Base-by-base conservation (phyloP, 2,329 filamentous ascomycete species). In the Alternaria alternata region DNA sequence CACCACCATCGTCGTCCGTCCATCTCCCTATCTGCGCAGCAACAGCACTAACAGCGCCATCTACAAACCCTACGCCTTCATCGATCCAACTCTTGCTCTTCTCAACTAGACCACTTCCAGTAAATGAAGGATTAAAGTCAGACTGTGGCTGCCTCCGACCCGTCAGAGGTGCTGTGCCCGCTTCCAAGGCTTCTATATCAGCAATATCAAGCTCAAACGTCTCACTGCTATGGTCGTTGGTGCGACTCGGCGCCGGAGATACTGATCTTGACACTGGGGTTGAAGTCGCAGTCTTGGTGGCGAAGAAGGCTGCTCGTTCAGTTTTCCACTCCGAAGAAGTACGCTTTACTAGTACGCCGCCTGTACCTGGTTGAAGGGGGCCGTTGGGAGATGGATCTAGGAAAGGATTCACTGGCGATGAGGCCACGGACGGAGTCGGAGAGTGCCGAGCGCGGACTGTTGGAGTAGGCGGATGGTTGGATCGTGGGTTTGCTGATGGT, bases 1-100 rank as follows among this genome's bases (percentile, higher is more conserved):
- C 43, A 7, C 51, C 51, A 8, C 44, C 51, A 14, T 51, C 38
- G 34, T 46, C 52, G 18, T 59, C 52, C 18, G 52, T 59, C 44
- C 57, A 56, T 24, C 52, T 36, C 30, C 28, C 46, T 12, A 59
- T 26, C 8, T n/a, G 30, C n/a, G 39, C 46, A 7, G 48, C 46
- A 38, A 38, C 16, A 4, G 24, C 38, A 41, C 44, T 52, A 7
- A 59, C 52, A 28, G 26, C 57, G 7, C 24, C 52, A 14, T 59
- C 57, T 30, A 59, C 20, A 30, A 32, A 24, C 16, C 9, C 44
- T 3, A 59, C 7, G 9, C 51, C 44, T 14, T 51, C 11, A 5
- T 49, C 38, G 7, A 55, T 7, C 44, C 30, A 44, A n/a, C 39
- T 24, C 38, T 44, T 20, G 5, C 51, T 36, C n/a, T 32, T 55